Evolutionary conservation across 2,329 filamentous ascomycete species (phyloP), one percentile per base, ranked within the genome.

Genomic region (Neonectria coccinea): DNA sequence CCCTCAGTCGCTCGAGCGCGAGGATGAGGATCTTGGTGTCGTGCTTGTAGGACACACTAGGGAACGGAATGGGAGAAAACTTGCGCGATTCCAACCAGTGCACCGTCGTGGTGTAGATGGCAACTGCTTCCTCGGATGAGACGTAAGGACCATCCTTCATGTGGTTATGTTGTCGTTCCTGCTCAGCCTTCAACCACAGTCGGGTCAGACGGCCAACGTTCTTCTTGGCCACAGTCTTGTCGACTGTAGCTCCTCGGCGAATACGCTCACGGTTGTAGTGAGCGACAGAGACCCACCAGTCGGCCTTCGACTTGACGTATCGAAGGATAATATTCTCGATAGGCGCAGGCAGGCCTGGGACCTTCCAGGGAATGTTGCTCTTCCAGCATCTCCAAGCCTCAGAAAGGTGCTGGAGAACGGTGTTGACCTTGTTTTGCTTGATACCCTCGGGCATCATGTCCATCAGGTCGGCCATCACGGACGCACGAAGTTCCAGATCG

Each of bases 381-480:
- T 99, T 99, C 96, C 96, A 99, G 83, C 96, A 99, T 82, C 96
- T 89, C 96, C 96, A 99, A 14, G 96, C 96, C 82, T 99, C 96
- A 0, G 95, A 98, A 45, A 99, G 82, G 85, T 99, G 97, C 76
- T 98, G 96, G 58, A 99, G 84, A 48, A 99, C 95, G 1, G 94
- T 97, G 79, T 99, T 97, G 79, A 99, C 94, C 82, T 99, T 99
- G 84, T 96, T 99, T 78, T 99, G 96, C 80, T 97, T 97, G 83
- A 99, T 98, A 70, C 96, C 96, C 78, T 99, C 97, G 0, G 96
- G 96, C 96, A 99, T 99, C 97, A 99, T 99, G 76, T 99, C 96
- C 92, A 97, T 97, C 55, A 99, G 84, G 80, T 99, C 96, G 48
- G 95, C 94, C 95, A 99, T 99, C 70, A 99, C 96, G 0, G 96